Base-by-base conservation (phyloP, 768 basidiomycete species). In the Pleurotus giganteus region DNA sequence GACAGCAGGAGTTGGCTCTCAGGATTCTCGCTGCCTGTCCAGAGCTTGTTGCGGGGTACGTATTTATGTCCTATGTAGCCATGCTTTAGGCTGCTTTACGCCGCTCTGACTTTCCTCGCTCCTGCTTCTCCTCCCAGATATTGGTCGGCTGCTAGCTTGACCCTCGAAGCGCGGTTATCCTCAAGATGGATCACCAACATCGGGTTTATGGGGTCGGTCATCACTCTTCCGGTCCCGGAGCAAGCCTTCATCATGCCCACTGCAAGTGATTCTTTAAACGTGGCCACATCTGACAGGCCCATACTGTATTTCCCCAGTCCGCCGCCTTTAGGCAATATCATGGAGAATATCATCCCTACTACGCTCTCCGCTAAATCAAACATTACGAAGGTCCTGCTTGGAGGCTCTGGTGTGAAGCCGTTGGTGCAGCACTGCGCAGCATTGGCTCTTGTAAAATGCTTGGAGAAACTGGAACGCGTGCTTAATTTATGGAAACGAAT, bases 111-210 rank as follows among this genome's bases (percentile, higher is more conserved):
- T 27, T 15, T 27, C 39, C 36, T 15, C 19, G 44, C 53, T 60
- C 50, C 57, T 49, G 69, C 53, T 58, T 45, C 7, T 27, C n/a
- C 13, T 17, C 28, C 23, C 58, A 91, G 89, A 13, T 93, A 87
- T 62, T 92, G 90, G 88, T 66, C 84, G 12, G 76, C 76, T 1
- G 83, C 81, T 3, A 78, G 79, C 2, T 70, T 92, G 29, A 88
- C 90, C 0, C 76, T 95, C 4, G 93, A 96, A 61, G 92, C 94
- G 0, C 84, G 93, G 2, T 79, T 94, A 4, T 90, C 91, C 0
- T 89, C 89, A 0, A 88, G 87, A 64, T 98, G 96, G 94, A 85
- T 98, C 28, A 83, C 88, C 0, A 96, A 94, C 55, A 85, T 97
- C 59, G 76, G 91, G 4, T 89, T 94, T 64, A 83, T 91, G 36